Evolutionary conservation across 768 basidiomycete genomes (phyloP).

Genomic region (Cyclocybe aegerita): DNA sequence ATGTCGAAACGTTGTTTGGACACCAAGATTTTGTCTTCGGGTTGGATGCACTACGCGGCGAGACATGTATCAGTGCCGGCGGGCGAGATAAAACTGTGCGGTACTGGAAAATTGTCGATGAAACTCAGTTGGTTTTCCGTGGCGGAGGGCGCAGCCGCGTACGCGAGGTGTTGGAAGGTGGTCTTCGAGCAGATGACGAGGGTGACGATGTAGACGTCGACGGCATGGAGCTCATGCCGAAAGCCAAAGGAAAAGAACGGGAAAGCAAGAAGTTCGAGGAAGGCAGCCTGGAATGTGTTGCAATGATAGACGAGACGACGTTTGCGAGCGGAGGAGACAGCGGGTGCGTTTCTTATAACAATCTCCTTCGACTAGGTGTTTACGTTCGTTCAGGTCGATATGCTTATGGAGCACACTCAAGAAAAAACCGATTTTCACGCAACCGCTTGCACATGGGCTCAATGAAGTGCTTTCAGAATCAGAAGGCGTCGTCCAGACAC

Average conservation of each 20-base stretch:
- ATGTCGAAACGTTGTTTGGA: slow-evolving; percentile 95
- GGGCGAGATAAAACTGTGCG: slow-evolving; percentile 89
- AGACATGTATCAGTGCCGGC: slow-evolving; percentile 85
- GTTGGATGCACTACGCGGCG: slow-evolving; percentile 79
- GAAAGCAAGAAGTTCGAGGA: slow-evolving; percentile 66
- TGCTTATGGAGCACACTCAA: slow-evolving; percentile 88
- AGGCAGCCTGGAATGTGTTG: slow-evolving; percentile 88
- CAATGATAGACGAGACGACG: slow-evolving; percentile 93
- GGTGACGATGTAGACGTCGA: slow-evolving; percentile 38
- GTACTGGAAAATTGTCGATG: slow-evolving; percentile 96
- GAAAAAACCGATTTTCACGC: slow-evolving; percentile 93
- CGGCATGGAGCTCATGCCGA: slow-evolving; percentile 17
- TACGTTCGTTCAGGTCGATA: slow-evolving; percentile 62
- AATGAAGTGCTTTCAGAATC: slow-evolving; percentile 68
- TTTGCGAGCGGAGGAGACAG: slow-evolving; percentile 96
- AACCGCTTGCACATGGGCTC: slow-evolving; percentile 85
- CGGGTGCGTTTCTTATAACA: slow-evolving; percentile 59
- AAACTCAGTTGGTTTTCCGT: slow-evolving; percentile 92
- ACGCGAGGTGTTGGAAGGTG: slow-evolving; percentile 80
- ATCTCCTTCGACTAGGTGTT: neutral
- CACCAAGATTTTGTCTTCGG: slow-evolving; percentile 88
- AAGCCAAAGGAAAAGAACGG: slow-evolving; percentile 32
- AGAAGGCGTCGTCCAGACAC: slow-evolving; percentile 72
- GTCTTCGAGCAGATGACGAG: slow-evolving; percentile 59
- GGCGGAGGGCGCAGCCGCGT: slow-evolving; percentile 88